phyloP scores from a whole-genome alignment of 768 basidiomycete species.

The Russula olivacea region DNA sequence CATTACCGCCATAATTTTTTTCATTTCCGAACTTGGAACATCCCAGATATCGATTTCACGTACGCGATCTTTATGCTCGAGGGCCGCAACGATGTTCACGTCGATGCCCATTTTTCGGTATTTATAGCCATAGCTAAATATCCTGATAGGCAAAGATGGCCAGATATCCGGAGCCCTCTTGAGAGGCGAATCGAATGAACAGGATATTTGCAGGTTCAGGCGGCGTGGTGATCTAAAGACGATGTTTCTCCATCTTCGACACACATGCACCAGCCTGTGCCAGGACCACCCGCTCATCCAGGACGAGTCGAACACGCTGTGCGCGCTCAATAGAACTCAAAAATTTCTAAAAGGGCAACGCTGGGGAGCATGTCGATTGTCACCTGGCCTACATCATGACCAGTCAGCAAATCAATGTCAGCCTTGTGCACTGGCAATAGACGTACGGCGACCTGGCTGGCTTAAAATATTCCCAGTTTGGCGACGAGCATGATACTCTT shows the following conservation, averaged over 20 bases:
- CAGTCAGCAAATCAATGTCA: too few species aligned
- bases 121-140: not conserved
- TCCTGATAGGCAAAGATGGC: not conserved
- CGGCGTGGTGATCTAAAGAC: not conserved
- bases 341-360: not conserved
- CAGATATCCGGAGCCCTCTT: not conserved
- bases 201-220: not conserved
- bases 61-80: not conserved
- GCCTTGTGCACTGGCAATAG: too few species aligned
- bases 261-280: not conserved
- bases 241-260: not conserved
- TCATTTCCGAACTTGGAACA: not conserved
- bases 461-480: too few species aligned
- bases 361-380: not conserved
- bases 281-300: not conserved
- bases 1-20: not conserved
- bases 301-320: too few species aligned
- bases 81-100: not conserved
- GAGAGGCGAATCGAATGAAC: accelerated
- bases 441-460: too few species aligned
- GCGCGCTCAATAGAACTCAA: not conserved
- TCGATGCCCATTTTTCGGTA: too few species aligned
- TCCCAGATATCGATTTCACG: not conserved
- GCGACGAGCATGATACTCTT: too few species aligned
- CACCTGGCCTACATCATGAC: not conserved